These are phyloP conservation scores for Cadophora sp. DNA, from an alignment of 2,329 filamentous ascomycete species.

Conservation along the genomic window DNA sequence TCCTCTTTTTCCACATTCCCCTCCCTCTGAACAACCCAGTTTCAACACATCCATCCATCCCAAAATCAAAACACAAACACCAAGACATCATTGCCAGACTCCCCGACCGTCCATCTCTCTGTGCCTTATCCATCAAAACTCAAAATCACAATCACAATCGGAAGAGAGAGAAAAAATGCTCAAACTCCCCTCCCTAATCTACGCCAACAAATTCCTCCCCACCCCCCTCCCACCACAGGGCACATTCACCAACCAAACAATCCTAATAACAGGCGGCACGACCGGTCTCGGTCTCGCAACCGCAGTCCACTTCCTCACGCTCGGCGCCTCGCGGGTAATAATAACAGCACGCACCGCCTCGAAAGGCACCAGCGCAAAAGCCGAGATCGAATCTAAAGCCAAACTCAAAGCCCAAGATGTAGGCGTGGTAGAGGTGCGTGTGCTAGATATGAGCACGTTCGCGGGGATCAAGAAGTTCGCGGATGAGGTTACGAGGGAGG, in stretches of 20 bases:
- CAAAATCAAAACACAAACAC: too few relatives aligned
- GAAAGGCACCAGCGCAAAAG: conserved; percentile 49
- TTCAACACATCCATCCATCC: too few relatives aligned
- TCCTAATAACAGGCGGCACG: conserved; percentile 52
- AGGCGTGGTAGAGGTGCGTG: conserved; percentile 35
- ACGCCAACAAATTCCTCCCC: conserved; percentile 39
- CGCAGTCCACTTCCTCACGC: conserved; percentile 49
- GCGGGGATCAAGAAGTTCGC: conserved; percentile 36
- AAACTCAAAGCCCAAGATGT: conserved; percentile 22
- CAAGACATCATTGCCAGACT: too few relatives aligned
- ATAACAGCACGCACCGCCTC: conserved; percentile 49
- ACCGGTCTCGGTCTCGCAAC: conserved; percentile 51
- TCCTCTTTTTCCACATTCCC: too few relatives aligned
- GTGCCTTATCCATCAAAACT: too few relatives aligned
- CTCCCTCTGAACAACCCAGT: too few relatives aligned
- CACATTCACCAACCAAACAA: conserved; percentile 41
- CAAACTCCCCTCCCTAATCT: conserved; percentile 29
- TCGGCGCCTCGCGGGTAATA: conserved; percentile 50
- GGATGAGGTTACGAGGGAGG: conserved; percentile 34
- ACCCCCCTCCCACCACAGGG: conserved; percentile 38
- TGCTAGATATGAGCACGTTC: conserved; percentile 42
- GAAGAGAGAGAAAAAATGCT: conserved; percentile 28
- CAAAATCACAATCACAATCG: too few relatives aligned
- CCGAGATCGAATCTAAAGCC: conserved; percentile 45
- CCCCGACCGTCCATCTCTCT: too few relatives aligned